Evolutionary conservation across 176 grass and related monocot genomes (phyloP).

Genomic region (Urochloa ruziziensis): DNA sequence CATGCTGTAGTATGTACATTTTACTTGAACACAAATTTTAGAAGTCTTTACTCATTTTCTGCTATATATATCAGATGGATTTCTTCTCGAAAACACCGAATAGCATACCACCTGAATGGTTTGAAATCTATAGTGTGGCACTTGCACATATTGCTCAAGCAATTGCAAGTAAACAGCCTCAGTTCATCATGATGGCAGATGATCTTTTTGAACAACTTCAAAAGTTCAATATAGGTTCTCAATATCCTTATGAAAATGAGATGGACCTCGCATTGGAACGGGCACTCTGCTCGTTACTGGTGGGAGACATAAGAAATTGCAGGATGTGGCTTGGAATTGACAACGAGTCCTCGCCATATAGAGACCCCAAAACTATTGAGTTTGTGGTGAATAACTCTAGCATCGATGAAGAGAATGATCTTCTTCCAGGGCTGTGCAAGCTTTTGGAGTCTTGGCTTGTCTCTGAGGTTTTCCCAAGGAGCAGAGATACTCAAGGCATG

Average conservation of each 20-base stretch:
- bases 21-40: neutral
- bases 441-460: constrained; percentile 90
- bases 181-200: constrained; percentile 70
- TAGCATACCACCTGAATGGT: constrained; percentile 86
- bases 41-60: constrained; percentile 18
- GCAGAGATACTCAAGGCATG: constrained; percentile 78
- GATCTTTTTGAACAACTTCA: constrained; percentile 83
- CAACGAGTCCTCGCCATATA: constrained; percentile 52
- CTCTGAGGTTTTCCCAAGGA: constrained; percentile 82
- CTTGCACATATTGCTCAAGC: constrained; percentile 91
- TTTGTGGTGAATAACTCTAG: constrained; percentile 78
- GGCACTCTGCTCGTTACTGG: constrained; percentile 77
- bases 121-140: constrained; percentile 85
- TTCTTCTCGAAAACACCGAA: constrained; percentile 82
- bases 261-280: constrained; percentile 73
- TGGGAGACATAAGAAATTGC: constrained; percentile 80
- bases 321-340: constrained; percentile 85
- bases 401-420: constrained; percentile 56
- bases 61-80: constrained; percentile 61
- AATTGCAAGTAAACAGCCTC: constrained; percentile 70
- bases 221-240: constrained; percentile 57
- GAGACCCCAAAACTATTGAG: constrained; percentile 76
- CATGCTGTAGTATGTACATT: neutral
- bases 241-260: constrained; percentile 49
- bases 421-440: constrained; percentile 92